These are phyloP conservation scores for Aspergillus indologenus DNA, from an alignment of 495 filamentous ascomycete species.

Conservation along the genomic window DNA sequence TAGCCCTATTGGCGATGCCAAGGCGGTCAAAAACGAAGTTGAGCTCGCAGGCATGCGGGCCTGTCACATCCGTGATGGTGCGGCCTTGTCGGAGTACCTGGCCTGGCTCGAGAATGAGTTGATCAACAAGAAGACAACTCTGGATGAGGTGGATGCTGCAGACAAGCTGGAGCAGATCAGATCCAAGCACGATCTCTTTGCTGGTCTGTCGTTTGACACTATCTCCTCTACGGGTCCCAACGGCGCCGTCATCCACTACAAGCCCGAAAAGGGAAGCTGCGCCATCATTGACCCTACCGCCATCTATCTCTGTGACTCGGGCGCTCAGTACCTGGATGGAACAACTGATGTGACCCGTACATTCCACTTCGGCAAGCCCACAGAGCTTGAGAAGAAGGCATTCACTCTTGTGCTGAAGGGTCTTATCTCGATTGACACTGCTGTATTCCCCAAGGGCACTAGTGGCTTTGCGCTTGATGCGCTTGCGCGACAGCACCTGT, in stretches of 20 bases:
- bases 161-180: conserved; percentile 86
- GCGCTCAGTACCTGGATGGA: conserved; percentile 91
- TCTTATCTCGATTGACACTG: conserved; percentile 84
- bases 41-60: conserved; percentile 91
- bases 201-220: conserved; percentile 90
- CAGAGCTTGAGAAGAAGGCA: conserved; percentile 79
- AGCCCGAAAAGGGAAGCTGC: conserved; percentile 80
- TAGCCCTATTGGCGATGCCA: conserved; percentile 88
- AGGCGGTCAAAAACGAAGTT: conserved; percentile 93
- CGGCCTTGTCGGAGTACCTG: conserved; percentile 88
- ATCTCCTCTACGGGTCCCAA: conserved; percentile 96
- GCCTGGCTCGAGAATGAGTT: conserved; percentile 95
- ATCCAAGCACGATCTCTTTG: conserved; percentile 77
- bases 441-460: conserved; percentile 91
- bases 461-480: conserved; percentile 89
- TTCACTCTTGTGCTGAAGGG: conserved; percentile 97
- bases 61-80: conserved; percentile 93
- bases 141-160: conserved; percentile 88
- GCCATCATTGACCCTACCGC: conserved; percentile 79
- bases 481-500: conserved; percentile 86
- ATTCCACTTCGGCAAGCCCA: conserved; percentile 85
- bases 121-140: conserved; percentile 61
- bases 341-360: conserved; percentile 97
- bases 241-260: conserved; percentile 97
- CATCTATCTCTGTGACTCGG: conserved; percentile 96